Conservation (phyloP, 1,139 yeast species). For the Yamadazyma friedrichii region DNA sequence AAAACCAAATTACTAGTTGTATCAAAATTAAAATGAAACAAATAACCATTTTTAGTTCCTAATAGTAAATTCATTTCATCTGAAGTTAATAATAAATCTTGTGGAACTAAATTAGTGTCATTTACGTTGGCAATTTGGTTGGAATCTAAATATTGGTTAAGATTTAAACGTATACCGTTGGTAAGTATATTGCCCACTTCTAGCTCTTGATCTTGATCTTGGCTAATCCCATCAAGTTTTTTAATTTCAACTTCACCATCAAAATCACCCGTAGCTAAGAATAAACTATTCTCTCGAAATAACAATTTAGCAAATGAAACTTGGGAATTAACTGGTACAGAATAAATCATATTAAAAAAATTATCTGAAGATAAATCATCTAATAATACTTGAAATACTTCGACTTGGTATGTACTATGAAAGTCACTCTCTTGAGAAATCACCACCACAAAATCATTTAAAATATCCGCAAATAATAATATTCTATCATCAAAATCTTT, state of each 20-base stretch:
- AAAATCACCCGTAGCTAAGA: conserved; percentile 20
- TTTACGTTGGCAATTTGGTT: conserved; percentile 1
- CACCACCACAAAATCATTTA: conserved; percentile 14
- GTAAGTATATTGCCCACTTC: too few species aligned
- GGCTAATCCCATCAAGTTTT: not conserved
- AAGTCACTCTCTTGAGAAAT: conserved; percentile 15
- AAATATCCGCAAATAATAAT: conserved; percentile 18
- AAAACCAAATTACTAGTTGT: conserved; percentile 12
- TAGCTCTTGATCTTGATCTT: not conserved
- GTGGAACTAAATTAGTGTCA: conserved; percentile 20
- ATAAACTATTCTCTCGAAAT: conserved; percentile 2
- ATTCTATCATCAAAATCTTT: conserved; percentile 11
- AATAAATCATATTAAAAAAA: not conserved
- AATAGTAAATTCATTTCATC: conserved; percentile 16
- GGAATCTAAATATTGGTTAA: not conserved
- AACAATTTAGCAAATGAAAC: conserved; percentile 20
- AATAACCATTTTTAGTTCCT: conserved; percentile 33
- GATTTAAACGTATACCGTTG: not conserved
- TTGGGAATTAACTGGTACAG: conserved; percentile 12
- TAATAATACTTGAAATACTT: not conserved
- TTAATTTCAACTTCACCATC: conserved; percentile 15
- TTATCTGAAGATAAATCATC: not conserved
- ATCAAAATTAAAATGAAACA: conserved; percentile 17
- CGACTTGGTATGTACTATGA: not conserved
- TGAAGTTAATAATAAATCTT: conserved; percentile 15